These are phyloP conservation scores for Keqinozyma sinolaborantium DNA, from an alignment of 1,139 yeast species.

Conservation along the genomic window DNA sequence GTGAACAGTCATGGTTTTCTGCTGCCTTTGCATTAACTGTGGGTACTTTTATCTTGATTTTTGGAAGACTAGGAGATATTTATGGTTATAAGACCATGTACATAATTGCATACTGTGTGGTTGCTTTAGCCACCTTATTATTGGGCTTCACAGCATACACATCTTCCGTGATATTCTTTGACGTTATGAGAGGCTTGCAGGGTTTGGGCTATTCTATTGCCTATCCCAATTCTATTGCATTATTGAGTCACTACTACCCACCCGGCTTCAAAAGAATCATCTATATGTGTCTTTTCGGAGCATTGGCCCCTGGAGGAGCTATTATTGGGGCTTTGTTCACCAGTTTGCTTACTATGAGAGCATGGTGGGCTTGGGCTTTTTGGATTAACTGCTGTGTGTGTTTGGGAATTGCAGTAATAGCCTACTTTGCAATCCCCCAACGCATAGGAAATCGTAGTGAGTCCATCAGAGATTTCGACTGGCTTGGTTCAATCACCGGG, in stretches of 20 bases:
- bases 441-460: slow-evolving; percentile 19
- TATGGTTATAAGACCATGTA: slow-evolving; percentile 53
- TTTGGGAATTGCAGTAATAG: slow-evolving; percentile 21
- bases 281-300: slow-evolving; percentile 50
- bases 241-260: slow-evolving; percentile 51
- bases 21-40: slow-evolving; percentile 58
- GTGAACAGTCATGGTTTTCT: slow-evolving; percentile 56
- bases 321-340: slow-evolving; percentile 47
- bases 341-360: slow-evolving; percentile 36
- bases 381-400: slow-evolving; percentile 44
- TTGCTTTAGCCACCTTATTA: slow-evolving; percentile 17
- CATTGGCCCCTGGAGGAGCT: slow-evolving; percentile 60
- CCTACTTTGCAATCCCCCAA: slow-evolving; percentile 42
- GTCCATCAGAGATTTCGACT: slow-evolving; percentile 34
- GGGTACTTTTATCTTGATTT: slow-evolving; percentile 60
- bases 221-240: slow-evolving; percentile 56
- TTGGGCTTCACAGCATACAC: slow-evolving; percentile 50
- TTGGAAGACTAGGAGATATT: slow-evolving; percentile 65
- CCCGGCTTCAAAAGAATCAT: slow-evolving; percentile 36
- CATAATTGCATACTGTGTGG: slow-evolving; percentile 37
- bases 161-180: slow-evolving; percentile 39
- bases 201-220: slow-evolving; percentile 60
- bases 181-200: slow-evolving; percentile 52
- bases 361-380: slow-evolving; percentile 59
- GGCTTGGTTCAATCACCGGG: slow-evolving; percentile 31